Evolutionary conservation across 345 rosid species (phyloP), one percentile per base, ranked within the genome.

Genomic region (Salix brachista): DNA sequence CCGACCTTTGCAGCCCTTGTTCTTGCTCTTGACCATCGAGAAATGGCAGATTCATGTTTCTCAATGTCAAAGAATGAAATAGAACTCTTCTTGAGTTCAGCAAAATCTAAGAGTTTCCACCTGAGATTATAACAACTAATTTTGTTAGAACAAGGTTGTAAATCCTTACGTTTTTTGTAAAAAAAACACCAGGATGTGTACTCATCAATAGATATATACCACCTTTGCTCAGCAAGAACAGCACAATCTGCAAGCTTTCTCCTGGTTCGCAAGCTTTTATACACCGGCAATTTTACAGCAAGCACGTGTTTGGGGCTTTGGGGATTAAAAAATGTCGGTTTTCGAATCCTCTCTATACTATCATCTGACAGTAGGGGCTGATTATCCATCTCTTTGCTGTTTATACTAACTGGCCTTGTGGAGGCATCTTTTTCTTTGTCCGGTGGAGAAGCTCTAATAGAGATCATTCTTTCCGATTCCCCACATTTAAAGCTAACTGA

Each of bases 211-310:
- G 62, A 74, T 17, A 81, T 77, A 70, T 36, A 96, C 99, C 97
- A 91, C 90, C 97, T 89, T 81, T 94, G 97, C 79, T 91, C 98
- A 26, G 88, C 91, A 44, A 92, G 89, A 69, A 96, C 97, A 0
- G 97, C 98, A 77, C 99, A 92, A 86, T 96, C 97, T 0, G 99
- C 99, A 4, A 92, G 90, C 89, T 89, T 92, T 88, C 99, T 81
- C 78, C 99, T 86, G 5, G 98, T 96, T 37, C 99, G 83, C 77
- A 96, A 96, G 79, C 99, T 96, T 74, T 94, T 96, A 76, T 92
- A 96, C 64, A 91, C 98, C 64, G 94, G 97, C 78, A 96, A 80
- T 76, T 89, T 91, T 46, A 92, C 79, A 4, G 99, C 98, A 16
- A 97, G 98, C 83, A 89, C 87, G 46, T 96, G 93, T 74, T 87